Base-by-base conservation (phyloP, 225 moss, liverwort and hornwort genomes). In the Polytrichum commune region DNA sequence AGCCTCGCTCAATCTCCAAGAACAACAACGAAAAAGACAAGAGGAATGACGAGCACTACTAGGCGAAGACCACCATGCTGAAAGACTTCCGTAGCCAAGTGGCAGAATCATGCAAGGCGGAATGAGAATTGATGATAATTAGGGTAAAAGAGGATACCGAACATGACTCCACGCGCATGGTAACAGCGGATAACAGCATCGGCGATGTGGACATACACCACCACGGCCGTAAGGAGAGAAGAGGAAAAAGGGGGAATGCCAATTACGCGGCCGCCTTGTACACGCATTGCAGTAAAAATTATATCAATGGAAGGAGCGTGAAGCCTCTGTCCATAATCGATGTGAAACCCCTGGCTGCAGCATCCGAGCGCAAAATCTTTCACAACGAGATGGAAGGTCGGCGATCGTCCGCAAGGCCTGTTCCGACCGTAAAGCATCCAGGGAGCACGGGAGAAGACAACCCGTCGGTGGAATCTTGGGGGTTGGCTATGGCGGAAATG, bases 391-490 rank as follows among this genome's bases (percentile, higher is more conserved):
- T n/a, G 27, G 27, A 58, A 68, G 70, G 68, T 29, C 8, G 57
- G 56, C 73, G 72, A 83, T 73, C 83, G 57, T 69, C 56, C 68
- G 18, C 55, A 74, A 85, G 65, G 85, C 69, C 85, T 82, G 77
- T 85, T 85, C 85, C 72, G 65, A 63, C 35, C 74, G 85, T 72
- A 85, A 82, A 79, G 74, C 76, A 56, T 23, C 24, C 29, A 64
- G 5, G 57, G n/a, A 7, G 67, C 72, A 72, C 35, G 28, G 25
- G 24, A 78, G 79, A 85, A 69, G 85, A 82, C 85, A 79, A 82
- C 85, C 26, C 38, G 18, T 27, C 24, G 5, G 64, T 79, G 72
- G 85, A 85, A 85, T 85, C 82, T 16, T 46, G 46, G 46, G 13
- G 46, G 46, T 46, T 46, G 46, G 46, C 46, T 46, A 46, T 46